Evolutionary conservation across 2,329 filamentous ascomycete genomes (phyloP), one percentile per base, ranked within the genome.

Genomic region (Sclerotinia borealis): DNA sequence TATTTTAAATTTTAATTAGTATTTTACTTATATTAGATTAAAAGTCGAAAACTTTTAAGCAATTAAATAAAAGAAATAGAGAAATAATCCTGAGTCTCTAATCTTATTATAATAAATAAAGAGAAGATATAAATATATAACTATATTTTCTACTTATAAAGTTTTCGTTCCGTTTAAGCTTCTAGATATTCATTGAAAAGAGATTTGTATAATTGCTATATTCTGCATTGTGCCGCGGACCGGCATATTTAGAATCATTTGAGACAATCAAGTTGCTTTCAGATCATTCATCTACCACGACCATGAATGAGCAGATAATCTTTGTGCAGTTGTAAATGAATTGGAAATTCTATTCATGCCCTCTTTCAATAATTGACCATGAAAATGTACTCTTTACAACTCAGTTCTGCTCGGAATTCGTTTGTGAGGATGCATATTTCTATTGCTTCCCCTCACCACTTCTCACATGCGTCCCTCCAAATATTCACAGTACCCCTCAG

Each of bases 401-500:
- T 1, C 3, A 25, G 15, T 13, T 61, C 36, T 13, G 2, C 27
- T 27, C n/a, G 25, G 19, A 19, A 22, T 19, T 54, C 15, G 27
- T 61, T 43, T 13, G 41, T 22, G 6, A 61, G n/a, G 7, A 52
- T 61, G 19, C 2, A 39, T 52, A 54, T 52, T 54, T 52, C 36
- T 43, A 61, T 31, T 45, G 6, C 47, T 54, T 45, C 36, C 37
- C 27, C 48, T 61, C 27, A 54, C 27, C 25, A 36, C 34, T 34
- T 61, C 48, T 69, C 64, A 72, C 68, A 62, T 6, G 37, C 61
- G 41, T 58, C 61, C 65, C 60, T 65, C 29, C 9, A 13, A 19
- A 41, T 31, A 58, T 59, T 59, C 70, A 71, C 70, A 71, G 65
- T 65, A 64, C 67, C 48, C 17, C 52, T 70, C 66, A 31, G 7